phyloP scores from a whole-genome alignment of 768 basidiomycete genomes.

The Tricholoma hemisulphureum region DNA sequence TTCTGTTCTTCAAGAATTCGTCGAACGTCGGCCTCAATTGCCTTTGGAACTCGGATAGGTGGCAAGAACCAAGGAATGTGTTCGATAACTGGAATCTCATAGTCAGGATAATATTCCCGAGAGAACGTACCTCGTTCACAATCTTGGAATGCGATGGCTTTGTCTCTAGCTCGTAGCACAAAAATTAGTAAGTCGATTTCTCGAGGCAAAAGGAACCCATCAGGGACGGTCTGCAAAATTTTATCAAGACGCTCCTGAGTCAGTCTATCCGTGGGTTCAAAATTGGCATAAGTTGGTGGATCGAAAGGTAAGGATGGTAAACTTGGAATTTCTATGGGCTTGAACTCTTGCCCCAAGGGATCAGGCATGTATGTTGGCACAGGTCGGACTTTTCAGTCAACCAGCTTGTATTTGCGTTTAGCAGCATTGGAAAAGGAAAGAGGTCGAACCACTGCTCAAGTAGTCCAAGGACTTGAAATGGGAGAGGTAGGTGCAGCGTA shows the following conservation, averaged over 20 bases:
- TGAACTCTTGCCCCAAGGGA: constrained; percentile 2
- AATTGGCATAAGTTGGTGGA: constrained; percentile 1
- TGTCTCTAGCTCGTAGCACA: constrained; percentile 10
- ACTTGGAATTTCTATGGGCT: constrained; percentile 10
- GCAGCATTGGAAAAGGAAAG: background rate
- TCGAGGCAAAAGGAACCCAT: background rate
- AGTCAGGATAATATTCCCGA: constrained; percentile 30
- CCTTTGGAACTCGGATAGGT: constrained; percentile 23
- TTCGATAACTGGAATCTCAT: constrained; percentile 30
- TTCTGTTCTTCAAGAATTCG: constrained; percentile 20
- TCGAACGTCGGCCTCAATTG: constrained; percentile 19
- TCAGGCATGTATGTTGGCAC: constrained; percentile 26
- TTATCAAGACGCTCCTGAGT: constrained; percentile 13
- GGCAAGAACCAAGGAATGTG: constrained; percentile 13
- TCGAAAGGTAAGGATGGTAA: constrained; percentile 3
- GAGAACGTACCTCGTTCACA: constrained; percentile 30
- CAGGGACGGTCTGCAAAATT: constrained; percentile 9
- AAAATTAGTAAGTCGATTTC: constrained; percentile 20
- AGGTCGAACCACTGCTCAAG: constrained; percentile 2
- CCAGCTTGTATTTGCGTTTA: constrained; percentile 20
- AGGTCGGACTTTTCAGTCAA: constrained; percentile 24
- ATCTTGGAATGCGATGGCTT: constrained; percentile 18
- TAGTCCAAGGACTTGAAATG: constrained; percentile 11
- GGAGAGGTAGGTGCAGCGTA: background rate
- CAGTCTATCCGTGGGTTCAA: constrained; percentile 8